Evolutionary conservation across 1,284 basidiomycete genomes (phyloP).

Genomic region (Leccinum pachyderme): DNA sequence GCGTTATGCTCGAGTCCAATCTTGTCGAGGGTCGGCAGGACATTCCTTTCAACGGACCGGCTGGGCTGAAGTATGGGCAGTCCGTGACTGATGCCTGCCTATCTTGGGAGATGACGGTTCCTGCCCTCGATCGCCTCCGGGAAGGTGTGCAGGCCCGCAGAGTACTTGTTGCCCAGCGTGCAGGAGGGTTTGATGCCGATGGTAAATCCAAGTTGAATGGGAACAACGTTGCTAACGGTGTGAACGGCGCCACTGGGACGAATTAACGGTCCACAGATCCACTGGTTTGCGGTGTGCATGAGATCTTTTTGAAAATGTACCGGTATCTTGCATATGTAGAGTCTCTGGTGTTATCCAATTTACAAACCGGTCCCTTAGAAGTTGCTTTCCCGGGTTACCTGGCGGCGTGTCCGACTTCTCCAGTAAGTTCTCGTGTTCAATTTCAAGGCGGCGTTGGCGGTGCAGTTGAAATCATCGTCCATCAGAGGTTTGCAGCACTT

Average conservation of each 20-base stretch:
- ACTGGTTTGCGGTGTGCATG: not conserved
- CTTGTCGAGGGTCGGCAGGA: slow-evolving; percentile 88
- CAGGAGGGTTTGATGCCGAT: slow-evolving; percentile 13
- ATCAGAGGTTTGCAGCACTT: not conserved
- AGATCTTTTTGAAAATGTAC: not conserved
- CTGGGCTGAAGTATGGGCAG: slow-evolving; percentile 83
- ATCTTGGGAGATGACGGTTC: slow-evolving; percentile 84
- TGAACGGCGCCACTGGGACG: not conserved
- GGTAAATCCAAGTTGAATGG: slow-evolving; percentile 12
- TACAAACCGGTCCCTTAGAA: too few species aligned
- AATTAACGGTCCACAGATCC: slow-evolving; percentile 5
- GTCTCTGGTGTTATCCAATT: slow-evolving; percentile 10
- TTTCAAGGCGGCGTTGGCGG: slow-evolving; percentile 6
- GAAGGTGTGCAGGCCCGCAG: slow-evolving; percentile 79
- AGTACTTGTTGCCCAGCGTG: slow-evolving; percentile 41
- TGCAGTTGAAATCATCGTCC: slow-evolving; percentile 5
- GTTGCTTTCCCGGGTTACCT: too few species aligned
- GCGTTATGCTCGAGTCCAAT: slow-evolving; percentile 98
- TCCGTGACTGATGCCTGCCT: slow-evolving; percentile 91
- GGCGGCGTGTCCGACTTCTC: not conserved
- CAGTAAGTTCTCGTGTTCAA: not conserved
- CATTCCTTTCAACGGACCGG: slow-evolving; percentile 75
- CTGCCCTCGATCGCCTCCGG: slow-evolving; percentile 76
- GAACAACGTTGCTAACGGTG: slow-evolving; percentile 3
- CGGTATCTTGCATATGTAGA: not conserved